Evolutionary conservation across 116 monocot genomes (phyloP).

Genomic region (Papilionanthe hybrid): DNA sequence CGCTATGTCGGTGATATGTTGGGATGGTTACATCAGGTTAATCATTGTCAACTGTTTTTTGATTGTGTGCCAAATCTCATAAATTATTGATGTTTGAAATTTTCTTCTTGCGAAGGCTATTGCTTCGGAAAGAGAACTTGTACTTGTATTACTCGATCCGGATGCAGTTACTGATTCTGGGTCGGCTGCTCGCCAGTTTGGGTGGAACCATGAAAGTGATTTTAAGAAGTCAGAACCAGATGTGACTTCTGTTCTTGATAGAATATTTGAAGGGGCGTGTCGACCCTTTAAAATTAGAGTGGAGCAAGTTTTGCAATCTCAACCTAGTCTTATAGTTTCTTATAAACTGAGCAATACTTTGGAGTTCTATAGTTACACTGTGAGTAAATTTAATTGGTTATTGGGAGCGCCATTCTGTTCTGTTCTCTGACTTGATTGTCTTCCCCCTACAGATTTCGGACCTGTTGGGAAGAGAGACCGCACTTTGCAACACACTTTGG

Average conservation of each 20-base stretch:
- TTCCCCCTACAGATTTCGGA: conserved; percentile 68
- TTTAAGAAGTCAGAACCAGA: conserved; percentile 49
- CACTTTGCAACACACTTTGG: conserved; percentile 83
- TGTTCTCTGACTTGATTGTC: neutral
- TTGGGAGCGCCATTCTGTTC: neutral
- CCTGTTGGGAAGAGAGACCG: conserved; percentile 80
- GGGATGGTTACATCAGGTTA: conserved; percentile 99
- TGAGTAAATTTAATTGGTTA: conserved; percentile 26
- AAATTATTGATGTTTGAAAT: conserved; percentile 1
- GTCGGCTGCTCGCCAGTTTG: conserved; percentile 28
- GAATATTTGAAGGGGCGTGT: conserved; percentile 98
- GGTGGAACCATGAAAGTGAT: conserved; percentile 44
- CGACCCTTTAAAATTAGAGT: conserved; percentile 96
- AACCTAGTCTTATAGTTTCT: conserved; percentile 77
- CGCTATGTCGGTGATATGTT: conserved; percentile 99
- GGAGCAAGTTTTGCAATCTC: conserved; percentile 98
- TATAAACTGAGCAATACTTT: conserved; percentile 83
- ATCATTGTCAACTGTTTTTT: conserved; percentile 3
- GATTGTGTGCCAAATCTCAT: conserved; percentile 2
- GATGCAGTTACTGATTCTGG: conserved; percentile 65
- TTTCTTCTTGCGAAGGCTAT: conserved; percentile 54
- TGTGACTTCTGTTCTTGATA: conserved; percentile 77
- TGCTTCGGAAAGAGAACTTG: conserved; percentile 96
- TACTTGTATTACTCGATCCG: conserved; percentile 68
- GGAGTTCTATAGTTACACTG: conserved; percentile 88